These are phyloP conservation scores for Choricystis sp. DNA, from an alignment of 139 green algal species.

Conservation along the genomic window DNA sequence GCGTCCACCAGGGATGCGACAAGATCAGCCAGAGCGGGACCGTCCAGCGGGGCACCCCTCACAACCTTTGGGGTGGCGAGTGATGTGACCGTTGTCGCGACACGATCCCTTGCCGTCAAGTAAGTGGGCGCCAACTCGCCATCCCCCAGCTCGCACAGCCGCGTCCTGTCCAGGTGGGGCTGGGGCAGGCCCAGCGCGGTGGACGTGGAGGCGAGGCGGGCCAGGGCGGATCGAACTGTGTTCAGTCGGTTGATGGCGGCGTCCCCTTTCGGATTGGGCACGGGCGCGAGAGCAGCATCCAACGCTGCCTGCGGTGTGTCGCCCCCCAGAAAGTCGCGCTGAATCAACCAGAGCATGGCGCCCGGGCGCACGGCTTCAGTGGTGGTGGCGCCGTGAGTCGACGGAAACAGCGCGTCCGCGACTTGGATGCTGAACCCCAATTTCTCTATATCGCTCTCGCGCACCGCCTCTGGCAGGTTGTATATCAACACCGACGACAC, in stretches of 20 bases:
- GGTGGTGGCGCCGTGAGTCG: not conserved
- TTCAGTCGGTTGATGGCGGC: constrained; percentile 33
- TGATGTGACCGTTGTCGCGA: constrained; percentile 18
- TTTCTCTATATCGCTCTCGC: constrained; percentile 76
- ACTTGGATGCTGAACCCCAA: constrained; percentile 84
- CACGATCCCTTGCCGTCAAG: not conserved
- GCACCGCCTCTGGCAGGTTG: constrained; percentile 79
- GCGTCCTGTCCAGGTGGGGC: constrained; percentile 77
- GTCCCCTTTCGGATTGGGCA: constrained; percentile 55
- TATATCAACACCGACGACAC: constrained; percentile 62
- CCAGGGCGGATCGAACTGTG: constrained; percentile 1
- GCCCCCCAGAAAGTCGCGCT: constrained; percentile 80
- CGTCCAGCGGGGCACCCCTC: constrained; percentile 19
- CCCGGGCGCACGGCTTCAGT: constrained; percentile 27
- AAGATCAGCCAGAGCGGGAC: constrained; percentile 25
- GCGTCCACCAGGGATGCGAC: constrained; percentile 33
- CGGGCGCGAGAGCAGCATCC: constrained; percentile 33
- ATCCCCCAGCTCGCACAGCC: constrained; percentile 37
- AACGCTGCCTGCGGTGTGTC: constrained; percentile 52
- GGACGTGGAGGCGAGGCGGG: constrained; percentile 36
- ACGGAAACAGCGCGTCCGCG: constrained; percentile 46
- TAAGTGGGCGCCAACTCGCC: constrained; percentile 21
- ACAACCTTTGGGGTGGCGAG: constrained; percentile 34
- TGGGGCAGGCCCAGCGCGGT: constrained; percentile 56
- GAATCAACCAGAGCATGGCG: constrained; percentile 84